A percentile compares a stretch with the other conserved stretches of the same genome.
Conservation (phyloP, 2,329 filamentous ascomycete species). For the Hypocreales sp. region DNA sequence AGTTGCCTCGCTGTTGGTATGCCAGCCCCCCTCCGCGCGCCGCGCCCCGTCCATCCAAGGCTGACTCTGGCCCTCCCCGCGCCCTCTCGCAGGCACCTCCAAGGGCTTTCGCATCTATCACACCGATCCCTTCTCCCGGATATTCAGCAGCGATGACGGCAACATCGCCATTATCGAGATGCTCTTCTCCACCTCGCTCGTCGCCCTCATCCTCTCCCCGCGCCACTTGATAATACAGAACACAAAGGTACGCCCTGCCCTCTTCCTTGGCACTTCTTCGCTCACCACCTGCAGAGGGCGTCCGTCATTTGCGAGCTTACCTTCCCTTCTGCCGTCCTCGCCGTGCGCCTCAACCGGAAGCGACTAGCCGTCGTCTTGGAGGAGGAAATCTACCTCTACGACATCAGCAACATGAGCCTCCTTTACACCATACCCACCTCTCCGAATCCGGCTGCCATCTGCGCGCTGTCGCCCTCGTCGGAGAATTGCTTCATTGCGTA, state of each 20-base stretch:
- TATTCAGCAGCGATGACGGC: constrained; percentile 85
- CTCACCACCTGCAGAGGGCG: constrained; percentile 28
- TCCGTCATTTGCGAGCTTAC: constrained; percentile 96
- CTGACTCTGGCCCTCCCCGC: not conserved
- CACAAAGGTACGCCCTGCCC: constrained; percentile 55
- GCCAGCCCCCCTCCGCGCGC: constrained; percentile 14
- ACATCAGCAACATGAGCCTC: constrained; percentile 96
- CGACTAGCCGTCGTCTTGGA: constrained; percentile 86
- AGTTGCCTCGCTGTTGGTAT: constrained; percentile 88
- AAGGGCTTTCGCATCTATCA: constrained; percentile 94
- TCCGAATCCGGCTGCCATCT: constrained; percentile 82
- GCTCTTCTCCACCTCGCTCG: constrained; percentile 94
- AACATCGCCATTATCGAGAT: constrained; percentile 96
- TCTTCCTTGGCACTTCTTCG: not conserved
- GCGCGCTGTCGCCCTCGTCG: constrained; percentile 82
- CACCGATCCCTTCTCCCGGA: constrained; percentile 89
- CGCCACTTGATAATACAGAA: constrained; percentile 91
- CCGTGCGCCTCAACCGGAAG: constrained; percentile 87
- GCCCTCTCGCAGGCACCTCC: constrained; percentile 58
- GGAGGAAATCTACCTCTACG: constrained; percentile 94
- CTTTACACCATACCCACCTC: constrained; percentile 87
- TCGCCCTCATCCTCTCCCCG: constrained; percentile 84
- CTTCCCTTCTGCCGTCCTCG: constrained; percentile 90
- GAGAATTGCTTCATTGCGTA: constrained; percentile 95
- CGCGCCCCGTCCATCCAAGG: not conserved